These are phyloP conservation scores for Coniochaeta prunicola DNA, from an alignment of 2,329 filamentous ascomycete genomes.

Conservation along the genomic window DNA sequence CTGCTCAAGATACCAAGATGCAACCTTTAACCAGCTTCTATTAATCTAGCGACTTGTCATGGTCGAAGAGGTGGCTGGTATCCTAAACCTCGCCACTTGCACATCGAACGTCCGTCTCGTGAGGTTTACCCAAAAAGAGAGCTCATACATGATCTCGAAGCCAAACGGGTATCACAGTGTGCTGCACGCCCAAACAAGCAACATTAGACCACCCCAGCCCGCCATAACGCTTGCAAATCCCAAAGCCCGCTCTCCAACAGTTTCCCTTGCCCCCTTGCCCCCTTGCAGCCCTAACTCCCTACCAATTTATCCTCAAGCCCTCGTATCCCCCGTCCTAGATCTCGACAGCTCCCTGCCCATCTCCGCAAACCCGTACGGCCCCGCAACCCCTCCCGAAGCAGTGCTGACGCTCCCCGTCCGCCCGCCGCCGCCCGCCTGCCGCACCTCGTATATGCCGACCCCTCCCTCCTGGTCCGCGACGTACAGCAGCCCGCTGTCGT, in stretches of 20 bases:
- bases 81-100: background rate
- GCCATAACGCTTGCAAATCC: background rate
- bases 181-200: background rate
- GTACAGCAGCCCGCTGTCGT: constrained; percentile 26
- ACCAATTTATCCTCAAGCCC: background rate
- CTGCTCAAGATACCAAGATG: too few relatives aligned
- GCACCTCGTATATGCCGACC: constrained; percentile 27
- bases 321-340: background rate
- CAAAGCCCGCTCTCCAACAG: background rate
- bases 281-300: background rate
- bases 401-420: constrained; percentile 1
- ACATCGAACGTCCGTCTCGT: background rate
- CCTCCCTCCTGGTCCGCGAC: constrained; percentile 26
- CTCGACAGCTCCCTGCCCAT: background rate
- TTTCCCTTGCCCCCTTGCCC: too few relatives aligned
- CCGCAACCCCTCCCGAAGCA: background rate
- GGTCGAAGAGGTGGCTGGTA: background rate
- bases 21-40: too few relatives aligned
- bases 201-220: background rate
- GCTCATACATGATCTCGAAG: background rate
- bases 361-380: background rate
- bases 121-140: background rate
- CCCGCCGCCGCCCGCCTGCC: constrained; percentile 13
- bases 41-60: too few relatives aligned
- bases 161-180: background rate